Base-by-base conservation (phyloP, 2,329 filamentous ascomycete species). In the Sporothrix humicola region DNA sequence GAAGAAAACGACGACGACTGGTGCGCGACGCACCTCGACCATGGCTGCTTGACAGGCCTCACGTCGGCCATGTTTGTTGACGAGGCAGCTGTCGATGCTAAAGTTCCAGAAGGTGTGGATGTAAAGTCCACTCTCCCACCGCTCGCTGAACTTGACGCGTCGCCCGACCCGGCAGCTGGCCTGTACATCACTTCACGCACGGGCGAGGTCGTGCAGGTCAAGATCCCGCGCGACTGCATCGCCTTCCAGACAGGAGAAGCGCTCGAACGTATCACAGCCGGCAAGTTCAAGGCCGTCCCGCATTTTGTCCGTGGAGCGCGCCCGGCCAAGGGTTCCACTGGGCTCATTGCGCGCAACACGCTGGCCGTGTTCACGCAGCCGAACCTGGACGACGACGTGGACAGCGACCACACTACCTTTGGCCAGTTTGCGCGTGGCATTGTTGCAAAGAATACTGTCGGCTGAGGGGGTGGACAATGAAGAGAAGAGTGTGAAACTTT, bases 51-150 rank as follows among this genome's bases (percentile, higher is more conserved):
- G 46, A 99, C 96, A 0, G 95, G 95, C 15, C 86, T 99, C 48
- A 99, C 96, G 0, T 95, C 92, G 2, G 95, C 95, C 77, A 97
- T 98, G 94, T 98, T 97, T 81, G 87, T 98, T 75, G 94, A 98
- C 79, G 95, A 98, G 83, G 82, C 80, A 1, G 79, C 77, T 61
- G 79, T 79, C 10, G 77, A 81, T 50, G 77, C 79, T 3, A 56
- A 48, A 8, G 71, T 68, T 0, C 73, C 76, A 8, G 77, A 76
- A 1, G 78, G 83, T 54, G 77, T 82, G 58, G 79, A 81, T 6
- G 75, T 70, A 69, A 26, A 13, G 2, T 15, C 44, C 0, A 20
- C 15, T 0, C 81, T 84, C 9, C 77, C 86, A 1, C 85, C 87
- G 0, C 86, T 97, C 0, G 83, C 87, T 0, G 95, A 98, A 82